Conservation (phyloP, 352 stramenopile species). For the Phytopythium mirpurense region DNA sequence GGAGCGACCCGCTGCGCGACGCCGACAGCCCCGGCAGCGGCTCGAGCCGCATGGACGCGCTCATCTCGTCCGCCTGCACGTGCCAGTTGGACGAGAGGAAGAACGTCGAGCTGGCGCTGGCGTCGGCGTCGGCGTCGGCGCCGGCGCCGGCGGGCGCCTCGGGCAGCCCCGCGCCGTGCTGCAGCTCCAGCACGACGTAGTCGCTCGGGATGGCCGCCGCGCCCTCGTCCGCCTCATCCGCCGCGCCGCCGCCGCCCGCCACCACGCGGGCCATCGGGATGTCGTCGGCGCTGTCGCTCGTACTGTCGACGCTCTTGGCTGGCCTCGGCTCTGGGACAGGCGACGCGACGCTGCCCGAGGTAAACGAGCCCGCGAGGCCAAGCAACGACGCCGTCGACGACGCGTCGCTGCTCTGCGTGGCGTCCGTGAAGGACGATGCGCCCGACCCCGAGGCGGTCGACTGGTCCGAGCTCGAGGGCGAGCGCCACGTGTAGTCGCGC, state of each 20-base stretch:
- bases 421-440: neutral
- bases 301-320: conserved; percentile 26
- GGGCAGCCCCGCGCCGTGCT: conserved; percentile 51
- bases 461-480: conserved; percentile 2
- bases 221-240: conserved; percentile 9
- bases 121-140: conserved; percentile 23
- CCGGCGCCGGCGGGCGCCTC: conserved; percentile 22
- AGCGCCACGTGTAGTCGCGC: conserved; percentile 38
- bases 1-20: conserved; percentile 8
- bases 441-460: neutral
- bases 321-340: conserved; percentile 14
- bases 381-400: conserved; percentile 1
- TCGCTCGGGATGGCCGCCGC: conserved; percentile 45
- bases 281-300: neutral
- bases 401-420: neutral
- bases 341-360: conserved; percentile 9
- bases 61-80: conserved; percentile 73
- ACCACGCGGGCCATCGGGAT: conserved; percentile 64
- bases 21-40: conserved; percentile 8
- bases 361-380: neutral
- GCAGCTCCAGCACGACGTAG: conserved; percentile 81
- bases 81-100: conserved; percentile 83
- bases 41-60: conserved; percentile 50
- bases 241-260: too few relatives aligned
- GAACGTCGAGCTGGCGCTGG: conserved; percentile 48